A percentile compares a stretch with the other conserved stretches of the same genome.
phyloP scores from a whole-genome alignment of 140 eudicot species.

The Anethum foeniculum region DNA sequence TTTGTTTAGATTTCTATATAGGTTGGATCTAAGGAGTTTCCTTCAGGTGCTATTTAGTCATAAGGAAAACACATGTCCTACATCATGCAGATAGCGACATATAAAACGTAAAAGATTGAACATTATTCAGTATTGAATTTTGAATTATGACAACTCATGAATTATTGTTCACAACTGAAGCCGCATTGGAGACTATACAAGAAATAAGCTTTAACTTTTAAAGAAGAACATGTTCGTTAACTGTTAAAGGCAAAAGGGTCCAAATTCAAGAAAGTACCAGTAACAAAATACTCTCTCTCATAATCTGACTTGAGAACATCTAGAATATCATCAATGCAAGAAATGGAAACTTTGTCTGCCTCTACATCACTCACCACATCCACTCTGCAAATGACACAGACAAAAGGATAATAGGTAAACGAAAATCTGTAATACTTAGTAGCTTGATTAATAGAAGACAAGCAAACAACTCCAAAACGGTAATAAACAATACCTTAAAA shows the following conservation, averaged over 20 bases:
- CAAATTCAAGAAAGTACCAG: constrained; percentile 36
- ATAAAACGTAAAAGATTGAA: background rate
- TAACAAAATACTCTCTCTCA: constrained; percentile 46
- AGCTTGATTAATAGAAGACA: background rate
- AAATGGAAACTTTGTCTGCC: constrained; percentile 22
- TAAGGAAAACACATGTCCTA: background rate
- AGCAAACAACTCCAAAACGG: background rate
- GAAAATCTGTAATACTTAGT: background rate
- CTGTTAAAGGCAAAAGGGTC: background rate
- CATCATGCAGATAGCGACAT: background rate
- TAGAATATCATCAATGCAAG: constrained; percentile 37
- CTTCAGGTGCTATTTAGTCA: background rate
- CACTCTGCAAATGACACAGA: constrained; percentile 21
- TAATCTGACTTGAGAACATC: constrained; percentile 35
- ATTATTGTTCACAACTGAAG: background rate
- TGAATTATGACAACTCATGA: background rate
- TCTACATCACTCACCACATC: constrained; percentile 9
- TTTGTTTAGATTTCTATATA: background rate
- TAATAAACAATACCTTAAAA: background rate
- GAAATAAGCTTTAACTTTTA: background rate
- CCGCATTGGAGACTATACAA: background rate
- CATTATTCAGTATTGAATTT: background rate
- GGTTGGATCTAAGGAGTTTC: background rate
- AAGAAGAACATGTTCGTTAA: background rate
- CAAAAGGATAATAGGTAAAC: background rate